Percentiles rank a stretch among this genome's conserved stretches.
Evolutionary conservation across 164 flowering plant genomes (phyloP).

Genomic region (Vitis vinifera): DNA sequence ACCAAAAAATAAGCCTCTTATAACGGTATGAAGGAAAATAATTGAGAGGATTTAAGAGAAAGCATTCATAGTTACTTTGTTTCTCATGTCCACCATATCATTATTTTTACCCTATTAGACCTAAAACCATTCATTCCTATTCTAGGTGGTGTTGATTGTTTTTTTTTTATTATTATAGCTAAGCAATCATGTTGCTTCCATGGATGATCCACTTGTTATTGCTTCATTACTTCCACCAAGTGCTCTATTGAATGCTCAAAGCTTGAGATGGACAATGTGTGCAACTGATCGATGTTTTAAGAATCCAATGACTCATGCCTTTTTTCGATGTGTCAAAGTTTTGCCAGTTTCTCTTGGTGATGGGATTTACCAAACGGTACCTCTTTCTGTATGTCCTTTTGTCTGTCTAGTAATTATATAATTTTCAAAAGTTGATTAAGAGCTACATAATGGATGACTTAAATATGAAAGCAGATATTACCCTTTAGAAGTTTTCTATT

Average conservation of each 20-base stretch:
- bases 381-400: background rate
- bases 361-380: constrained; percentile 93
- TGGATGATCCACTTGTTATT: constrained; percentile 94
- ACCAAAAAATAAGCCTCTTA: constrained; percentile 66
- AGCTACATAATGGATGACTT: background rate
- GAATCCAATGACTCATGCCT: constrained; percentile 78
- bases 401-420: background rate
- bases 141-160: too few relatives aligned
- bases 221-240: constrained; percentile 80
- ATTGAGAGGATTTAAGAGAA: background rate
- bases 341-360: constrained; percentile 94
- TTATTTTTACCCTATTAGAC: too few relatives aligned
- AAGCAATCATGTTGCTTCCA: constrained; percentile 93
- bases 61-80: background rate
- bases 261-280: constrained; percentile 93
- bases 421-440: background rate
- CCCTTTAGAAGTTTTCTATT: too few relatives aligned
- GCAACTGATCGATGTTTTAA: constrained; percentile 88
- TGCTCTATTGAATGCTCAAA: constrained; percentile 68
- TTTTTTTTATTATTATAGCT: constrained; percentile 48
- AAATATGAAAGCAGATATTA: background rate
- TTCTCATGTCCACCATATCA: too few relatives aligned
- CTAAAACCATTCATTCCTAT: too few relatives aligned
- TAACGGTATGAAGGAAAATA: constrained; percentile 50
- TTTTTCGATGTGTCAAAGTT: constrained; percentile 84